Evolutionary conservation across 805 yeast species (phyloP), one percentile per base, ranked within the genome.

Genomic region (Torulaspora maleeae): DNA sequence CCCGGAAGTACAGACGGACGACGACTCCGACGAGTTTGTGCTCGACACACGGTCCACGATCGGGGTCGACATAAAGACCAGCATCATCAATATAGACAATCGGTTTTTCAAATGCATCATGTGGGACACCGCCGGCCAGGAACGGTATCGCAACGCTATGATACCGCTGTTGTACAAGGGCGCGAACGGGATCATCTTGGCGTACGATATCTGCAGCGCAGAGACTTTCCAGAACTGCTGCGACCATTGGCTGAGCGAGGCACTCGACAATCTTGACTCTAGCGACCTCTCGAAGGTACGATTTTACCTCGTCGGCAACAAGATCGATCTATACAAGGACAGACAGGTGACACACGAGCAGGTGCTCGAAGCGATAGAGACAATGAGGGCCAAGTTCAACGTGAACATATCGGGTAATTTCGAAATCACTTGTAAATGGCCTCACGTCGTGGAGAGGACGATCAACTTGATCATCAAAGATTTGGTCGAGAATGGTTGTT

Each of bases 101-200:
- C 58, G 70, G 36, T 61, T 61, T 37, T 73, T 72, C 59, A 73
- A 73, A 51, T 66, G 73, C 11, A 69, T 69, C 7, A 53, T 74
- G 43, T 74, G 78, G 77, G 78, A 73, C 51, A 73, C 78, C 11
- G 78, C 78, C 3, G 78, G 78, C 3, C 77, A 74, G 56, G 77
- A 74, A 52, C 60, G 77, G 41, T 74, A 70, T 47, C 61, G 74
- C 48, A 72, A 74, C 37, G 72, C 73, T 5, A 59, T 64, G 57
- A 69, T 72, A 32, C 75, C 77, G 6, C 64, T 72, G 3, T 45
- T 74, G 22, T 74, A 73, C 53, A 69, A 71, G 54, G 73, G 72
- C n/a, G 69, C 77, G 6, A 69, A 74, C 43, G 78, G 77, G 3
- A 64, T 74, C 9, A 52, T 74, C 11, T 47, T 74, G 19, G 67